Evolutionary conservation across 768 basidiomycete species (phyloP).

Genomic region (Tylopilus vinaceipallidus): DNA sequence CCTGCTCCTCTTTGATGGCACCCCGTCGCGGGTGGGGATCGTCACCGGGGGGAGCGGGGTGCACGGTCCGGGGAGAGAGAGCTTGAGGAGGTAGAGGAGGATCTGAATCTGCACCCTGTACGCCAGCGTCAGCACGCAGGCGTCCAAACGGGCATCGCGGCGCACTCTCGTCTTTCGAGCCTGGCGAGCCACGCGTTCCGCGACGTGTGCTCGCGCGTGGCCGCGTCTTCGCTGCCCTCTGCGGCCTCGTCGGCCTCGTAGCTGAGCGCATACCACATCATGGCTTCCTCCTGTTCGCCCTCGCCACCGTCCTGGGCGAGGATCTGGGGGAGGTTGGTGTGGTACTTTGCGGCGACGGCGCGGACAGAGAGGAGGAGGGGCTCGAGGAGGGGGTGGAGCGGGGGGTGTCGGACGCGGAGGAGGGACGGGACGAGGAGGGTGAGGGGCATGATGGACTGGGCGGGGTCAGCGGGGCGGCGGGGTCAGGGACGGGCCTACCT

Average conservation of each 20-base stretch:
- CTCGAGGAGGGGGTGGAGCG: conserved; percentile 58
- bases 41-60: conserved; percentile 30
- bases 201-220: conserved; percentile 50
- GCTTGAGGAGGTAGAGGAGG: conserved; percentile 61
- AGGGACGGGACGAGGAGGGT: conserved; percentile 53
- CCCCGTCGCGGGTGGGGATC: conserved; percentile 24
- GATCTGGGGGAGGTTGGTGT: conserved; percentile 58
- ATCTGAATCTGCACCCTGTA: conserved; percentile 76
- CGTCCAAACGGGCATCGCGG: too few species aligned
- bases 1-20: conserved; percentile 24
- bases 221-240: conserved; percentile 26
- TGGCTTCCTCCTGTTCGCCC: conserved; percentile 63
- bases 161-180: conserved; percentile 68
- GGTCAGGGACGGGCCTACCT: conserved; percentile 41
- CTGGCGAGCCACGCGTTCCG: conserved; percentile 55
- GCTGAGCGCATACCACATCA: conserved; percentile 74
- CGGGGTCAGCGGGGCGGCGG: conserved; percentile 11
- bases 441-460: conserved; percentile 72
- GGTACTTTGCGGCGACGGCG: conserved; percentile 56
- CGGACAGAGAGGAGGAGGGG: conserved; percentile 62
- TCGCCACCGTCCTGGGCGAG: conserved; percentile 57
- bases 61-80: conserved; percentile 54
- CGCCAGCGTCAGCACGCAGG: conserved; percentile 5
- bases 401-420: conserved; percentile 45
- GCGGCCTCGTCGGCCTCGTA: conserved; percentile 46